Evolutionary conservation across 176 grass and related monocot species (phyloP), one percentile per base, ranked within the genome.

Genomic region (Oryza coarctata): DNA sequence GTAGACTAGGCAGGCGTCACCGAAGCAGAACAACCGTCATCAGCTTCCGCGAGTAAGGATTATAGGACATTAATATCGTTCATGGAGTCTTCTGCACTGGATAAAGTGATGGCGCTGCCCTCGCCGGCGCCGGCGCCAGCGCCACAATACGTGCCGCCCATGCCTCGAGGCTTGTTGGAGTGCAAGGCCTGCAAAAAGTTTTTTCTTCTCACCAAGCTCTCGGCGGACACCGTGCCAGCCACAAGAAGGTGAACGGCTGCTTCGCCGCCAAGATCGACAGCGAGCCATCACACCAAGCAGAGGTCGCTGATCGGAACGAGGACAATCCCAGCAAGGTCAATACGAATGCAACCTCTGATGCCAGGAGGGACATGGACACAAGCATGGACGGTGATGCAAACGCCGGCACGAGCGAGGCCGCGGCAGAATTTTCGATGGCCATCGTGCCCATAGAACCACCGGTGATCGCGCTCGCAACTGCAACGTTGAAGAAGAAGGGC

Each of bases 161-260:
- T 76, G 6, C 84, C 86, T 2, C 84, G 80, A 6, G 85, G 80
- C 0, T 9, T 94, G 78, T 98, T 94, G 69, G 90, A 94, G 63
- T 98, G 95, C 90, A 98, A 94, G 75, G 90, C 90, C 2, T 97
- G 94, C 61, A 94, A 94, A 30, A 98, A 98, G 92, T 94, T 12
- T 98, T 98, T 78, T 91, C 77, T n/a, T 98, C 95, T 3, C 92
- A 94, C 68, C 95, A 98, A 68, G 95, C 95, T 20, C 90, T 98
- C 2, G 92, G 95, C 7, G 92, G 95, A 0, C 95, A 98, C 76
- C 73, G 95, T 8, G 95, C 95, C 38, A 98, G 95, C 79, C 95
- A 98, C 67, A 98, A 94, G 78, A 98, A 93, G 41, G 92, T 94
- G 12, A 98, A 98, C 76, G 90, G 92, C 0, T 98, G 92, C 73